These are phyloP conservation scores for Orbilia blumenaviensis DNA, from an alignment of 2,329 filamentous ascomycete species.

Conservation along the genomic window DNA sequence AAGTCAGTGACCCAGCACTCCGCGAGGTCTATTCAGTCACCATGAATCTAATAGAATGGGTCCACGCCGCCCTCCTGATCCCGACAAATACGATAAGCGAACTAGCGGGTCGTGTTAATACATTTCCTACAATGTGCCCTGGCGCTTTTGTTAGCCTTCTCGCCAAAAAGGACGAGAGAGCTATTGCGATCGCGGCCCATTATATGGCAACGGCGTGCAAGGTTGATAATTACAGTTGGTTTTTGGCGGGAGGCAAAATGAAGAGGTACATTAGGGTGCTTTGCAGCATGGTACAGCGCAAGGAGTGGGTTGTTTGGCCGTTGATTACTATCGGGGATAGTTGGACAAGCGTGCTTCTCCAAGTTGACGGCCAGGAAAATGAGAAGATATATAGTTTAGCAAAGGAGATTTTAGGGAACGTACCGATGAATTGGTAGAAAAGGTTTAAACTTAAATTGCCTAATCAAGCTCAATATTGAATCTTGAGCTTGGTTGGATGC, in stretches of 20 bases:
- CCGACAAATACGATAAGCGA: conserved; percentile 20
- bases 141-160: conserved; percentile 40
- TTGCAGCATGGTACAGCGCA: conserved; percentile 44
- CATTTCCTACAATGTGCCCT: conserved; percentile 45
- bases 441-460: too few species aligned
- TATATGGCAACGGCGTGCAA: conserved; percentile 52
- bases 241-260: conserved; percentile 48
- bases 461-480: too few species aligned
- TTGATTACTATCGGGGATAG: conserved; percentile 53
- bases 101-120: conserved; percentile 38
- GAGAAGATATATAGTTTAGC: conserved; percentile 33
- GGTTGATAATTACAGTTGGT: conserved; percentile 52
- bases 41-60: conserved; percentile 50
- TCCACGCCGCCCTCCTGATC: conserved; percentile 41
- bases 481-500: too few species aligned
- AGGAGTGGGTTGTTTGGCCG: conserved; percentile 52
- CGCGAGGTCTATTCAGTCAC: conserved; percentile 32
- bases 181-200: conserved; percentile 49
- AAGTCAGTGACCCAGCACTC: conserved; percentile 22
- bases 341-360: conserved; percentile 49
- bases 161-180: conserved; percentile 36
- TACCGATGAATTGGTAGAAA: background rate
- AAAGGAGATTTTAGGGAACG: conserved; percentile 22
- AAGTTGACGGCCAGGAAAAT: conserved; percentile 37
- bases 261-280: conserved; percentile 49